Percentiles rank a stretch among this genome's conserved stretches.
These are phyloP conservation scores for Trichoderma gracile DNA, from an alignment of 2,329 filamentous ascomycete species.

Conservation along the genomic window DNA sequence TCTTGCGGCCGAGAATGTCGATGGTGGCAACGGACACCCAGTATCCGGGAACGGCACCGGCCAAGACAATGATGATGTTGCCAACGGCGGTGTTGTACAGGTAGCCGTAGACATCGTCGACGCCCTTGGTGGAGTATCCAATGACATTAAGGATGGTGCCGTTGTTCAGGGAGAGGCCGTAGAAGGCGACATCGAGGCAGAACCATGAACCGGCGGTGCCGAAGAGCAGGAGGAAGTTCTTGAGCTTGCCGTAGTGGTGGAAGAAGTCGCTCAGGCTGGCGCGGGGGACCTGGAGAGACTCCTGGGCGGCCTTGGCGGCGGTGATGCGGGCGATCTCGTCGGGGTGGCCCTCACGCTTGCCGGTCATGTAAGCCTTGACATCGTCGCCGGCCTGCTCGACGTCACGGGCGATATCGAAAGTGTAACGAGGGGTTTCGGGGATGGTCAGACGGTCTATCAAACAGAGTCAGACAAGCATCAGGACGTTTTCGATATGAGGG, in stretches of 20 bases:
- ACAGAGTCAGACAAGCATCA: not conserved
- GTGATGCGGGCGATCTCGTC: slow-evolving; percentile 67
- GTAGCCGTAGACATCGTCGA: slow-evolving; percentile 63
- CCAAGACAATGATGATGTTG: slow-evolving; percentile 76
- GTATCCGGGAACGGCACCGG: slow-evolving; percentile 78
- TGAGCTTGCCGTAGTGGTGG: slow-evolving; percentile 68
- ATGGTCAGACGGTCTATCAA: slow-evolving; percentile 68
- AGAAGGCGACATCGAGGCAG: slow-evolving; percentile 64
- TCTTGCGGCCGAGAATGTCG: slow-evolving; percentile 74
- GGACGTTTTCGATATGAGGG: no score
- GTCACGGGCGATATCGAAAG: slow-evolving; percentile 77
- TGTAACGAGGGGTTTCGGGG: slow-evolving; percentile 85
- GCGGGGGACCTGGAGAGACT: slow-evolving; percentile 64
- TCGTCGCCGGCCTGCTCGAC: slow-evolving; percentile 73
- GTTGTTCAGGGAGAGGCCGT: slow-evolving; percentile 74
- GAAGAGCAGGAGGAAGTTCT: slow-evolving; percentile 69
- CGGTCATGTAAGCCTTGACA: slow-evolving; percentile 71
- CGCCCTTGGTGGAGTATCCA: slow-evolving; percentile 59
- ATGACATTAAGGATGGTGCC: slow-evolving; percentile 69
- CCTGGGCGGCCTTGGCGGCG: slow-evolving; percentile 54
- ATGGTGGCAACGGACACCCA: slow-evolving; percentile 76
- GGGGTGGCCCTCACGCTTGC: slow-evolving; percentile 60
- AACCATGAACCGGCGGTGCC: slow-evolving; percentile 88
- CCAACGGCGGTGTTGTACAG: slow-evolving; percentile 75
- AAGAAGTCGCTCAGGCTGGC: slow-evolving; percentile 72